Evolutionary conservation across 108 stramenopile species (phyloP), one percentile per base, ranked within the genome.

Genomic region (Bacterosira constricta): DNA sequence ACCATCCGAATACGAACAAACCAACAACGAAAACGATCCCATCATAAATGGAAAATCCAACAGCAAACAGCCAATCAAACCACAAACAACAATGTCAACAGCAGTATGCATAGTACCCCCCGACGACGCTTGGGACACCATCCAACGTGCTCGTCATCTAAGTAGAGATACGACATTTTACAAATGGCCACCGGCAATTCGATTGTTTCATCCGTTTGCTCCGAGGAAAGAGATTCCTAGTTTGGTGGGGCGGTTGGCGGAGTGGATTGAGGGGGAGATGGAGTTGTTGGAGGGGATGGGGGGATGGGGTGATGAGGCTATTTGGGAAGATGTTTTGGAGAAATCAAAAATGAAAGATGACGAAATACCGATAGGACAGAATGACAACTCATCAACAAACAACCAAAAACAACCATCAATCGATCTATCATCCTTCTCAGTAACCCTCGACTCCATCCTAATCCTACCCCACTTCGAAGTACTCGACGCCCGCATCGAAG

Each of bases 151-250:
- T 2, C 75, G 91, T 15, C 88, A 89, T 61, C 65, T 82, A 27
- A 89, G 89, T 9, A 58, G 85, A 6, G 91, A 93, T 76, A 55
- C 80, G 13, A 63, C 85, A 52, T 92, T 82, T 70, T 81, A 75
- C 38, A 25, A 75, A 73, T 93, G 91, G 91, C 91, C 91, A 50
- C 91, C 91, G 0, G 86, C 87, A 23, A 84, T 93, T 32, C 82
- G 91, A 53, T 54, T 93, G 12, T 90, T 93, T 66, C 91, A 93
- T 75, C 91, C 91, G 6, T 93, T 93, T 66, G 79, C 60, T 20
- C 64, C 66, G 0, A 30, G 36, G 10, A 23, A 44, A 35, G 58
- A 63, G 12, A 57, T 74, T 15, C 63, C 83, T 8, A 56, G 45
- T n/a, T 25, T 73, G 4, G 91, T 87, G 21, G 82, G 87, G 39